phyloP scores from a whole-genome alignment of 768 basidiomycete genomes.

The Epithele typhae region DNA sequence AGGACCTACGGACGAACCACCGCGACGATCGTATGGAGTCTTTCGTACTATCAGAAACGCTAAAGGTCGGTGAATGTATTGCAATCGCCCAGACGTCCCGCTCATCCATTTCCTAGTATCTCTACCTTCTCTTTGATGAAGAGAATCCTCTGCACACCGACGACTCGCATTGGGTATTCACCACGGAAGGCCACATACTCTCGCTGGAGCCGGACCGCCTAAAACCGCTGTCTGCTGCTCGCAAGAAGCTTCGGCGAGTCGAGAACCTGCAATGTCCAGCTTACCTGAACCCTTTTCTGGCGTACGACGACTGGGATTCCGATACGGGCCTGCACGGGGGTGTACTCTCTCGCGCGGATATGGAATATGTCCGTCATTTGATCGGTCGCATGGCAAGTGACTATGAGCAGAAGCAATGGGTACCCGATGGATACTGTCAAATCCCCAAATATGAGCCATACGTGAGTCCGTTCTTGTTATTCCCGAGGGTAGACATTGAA shows the following conservation, averaged over 20 bases:
- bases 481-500: neutral
- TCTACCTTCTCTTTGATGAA: constrained; percentile 90
- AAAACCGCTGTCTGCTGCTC: constrained; percentile 51
- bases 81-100: too few relatives aligned
- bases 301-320: constrained; percentile 28
- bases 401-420: constrained; percentile 56
- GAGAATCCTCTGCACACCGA: constrained; percentile 68
- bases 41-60: constrained; percentile 88
- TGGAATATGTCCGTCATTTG: constrained; percentile 78
- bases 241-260: constrained; percentile 55
- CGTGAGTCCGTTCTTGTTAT: constrained; percentile 38
- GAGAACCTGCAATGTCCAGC: constrained; percentile 72
- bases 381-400: constrained; percentile 48
- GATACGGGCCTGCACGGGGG: constrained; percentile 54
- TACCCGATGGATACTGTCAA: constrained; percentile 71
- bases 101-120: constrained; percentile 54
- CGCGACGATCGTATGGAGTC: constrained; percentile 96
- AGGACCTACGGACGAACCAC: constrained; percentile 71
- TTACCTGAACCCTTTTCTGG: constrained; percentile 47
- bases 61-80: constrained; percentile 79
- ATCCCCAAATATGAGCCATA: constrained; percentile 62
- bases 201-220: constrained; percentile 54
- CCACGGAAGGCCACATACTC: constrained; percentile 93
- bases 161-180: constrained; percentile 86
- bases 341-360: constrained; percentile 67